Base-by-base conservation (phyloP, 805 yeast genomes). In the Debaryomyces tyrocola region DNA sequence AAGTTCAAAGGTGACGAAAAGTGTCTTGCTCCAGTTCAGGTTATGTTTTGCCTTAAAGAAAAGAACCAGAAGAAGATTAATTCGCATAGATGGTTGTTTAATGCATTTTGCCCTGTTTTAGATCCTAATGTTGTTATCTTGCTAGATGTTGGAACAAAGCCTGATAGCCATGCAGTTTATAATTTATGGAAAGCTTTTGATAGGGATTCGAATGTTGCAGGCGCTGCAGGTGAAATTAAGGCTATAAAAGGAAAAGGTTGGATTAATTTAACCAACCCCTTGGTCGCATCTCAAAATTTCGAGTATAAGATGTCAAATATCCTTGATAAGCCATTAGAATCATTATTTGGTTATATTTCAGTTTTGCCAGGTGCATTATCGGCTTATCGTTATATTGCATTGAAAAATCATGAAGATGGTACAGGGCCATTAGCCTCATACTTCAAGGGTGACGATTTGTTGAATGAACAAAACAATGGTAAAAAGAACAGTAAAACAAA, bases 161-260 rank as follows among this genome's bases (percentile, higher is more conserved):
- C 98, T n/a, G 90, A 90, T 53, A 79, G 80, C 40, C 83, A 86
- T 44, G 92, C 98, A 0, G 74, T 92, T 20, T 95, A 94, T 60
- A 94, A 92, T 56, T 73, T 94, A 49, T 94, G 99, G 99, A 94
- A 94, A 66, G 96, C 97, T 0, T 94, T 94, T 66, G 99, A 94
- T 65, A 79, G 83, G 55, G 97, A 94, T 62, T 90, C 97, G 1
- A 91, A 92, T 58, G 96, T 94, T 44, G 99, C 97, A 0, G 99
- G 99, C 52, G 99, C 96, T 1, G 97, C 98, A 11, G 99, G 99
- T 51, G 98, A 94, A 66, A 91, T 94, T 61, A 87, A 87, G 51
- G 90, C 98, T 0, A 85, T 92, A 88, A 90, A 90, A 58, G 99
- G 99, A 37, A 87, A 83, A 57, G 86, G 83, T 24, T 90, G 97